Evolutionary conservation across 768 basidiomycete species (phyloP).

Genomic region (Suillus brevipes): DNA sequence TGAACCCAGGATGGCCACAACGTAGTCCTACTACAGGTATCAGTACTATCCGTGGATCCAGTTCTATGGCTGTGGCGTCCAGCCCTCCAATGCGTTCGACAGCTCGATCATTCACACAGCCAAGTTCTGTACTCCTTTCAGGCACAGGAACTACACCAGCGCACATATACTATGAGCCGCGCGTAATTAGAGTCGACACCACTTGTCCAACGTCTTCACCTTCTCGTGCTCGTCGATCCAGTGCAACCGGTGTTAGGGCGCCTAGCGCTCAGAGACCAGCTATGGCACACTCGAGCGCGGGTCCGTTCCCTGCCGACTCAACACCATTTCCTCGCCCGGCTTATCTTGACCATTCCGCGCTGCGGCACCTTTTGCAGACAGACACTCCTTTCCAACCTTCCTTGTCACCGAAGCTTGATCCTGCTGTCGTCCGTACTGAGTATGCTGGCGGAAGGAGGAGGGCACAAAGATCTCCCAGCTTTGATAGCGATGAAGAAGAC

Average conservation of each 20-base stretch:
- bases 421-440: slow-evolving; percentile 22
- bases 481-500: slow-evolving; percentile 72
- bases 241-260: slow-evolving; percentile 34
- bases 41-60: slow-evolving; percentile 38
- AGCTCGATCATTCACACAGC: slow-evolving; percentile 44
- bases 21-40: slow-evolving; percentile 32
- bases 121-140: slow-evolving; percentile 26
- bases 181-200: slow-evolving; percentile 62
- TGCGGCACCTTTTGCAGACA: slow-evolving; percentile 69
- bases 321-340: slow-evolving; percentile 61
- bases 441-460: slow-evolving; percentile 18
- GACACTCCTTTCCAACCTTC: slow-evolving; percentile 39
- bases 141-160: slow-evolving; percentile 33
- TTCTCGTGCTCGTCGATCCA: slow-evolving; percentile 48
- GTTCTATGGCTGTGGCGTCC: slow-evolving; percentile 26
- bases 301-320: slow-evolving; percentile 28
- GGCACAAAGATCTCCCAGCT: slow-evolving; percentile 39
- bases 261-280: slow-evolving; percentile 26
- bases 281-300: slow-evolving; percentile 28
- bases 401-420: slow-evolving; percentile 41
- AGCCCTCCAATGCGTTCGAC: slow-evolving; percentile 43
- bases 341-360: slow-evolving; percentile 75
- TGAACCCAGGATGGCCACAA: slow-evolving; percentile 33
- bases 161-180: slow-evolving; percentile 54
- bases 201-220: slow-evolving; percentile 48